phyloP scores from a whole-genome alignment of 257 asterid species.

The Nicotiana tomentosiformis region DNA sequence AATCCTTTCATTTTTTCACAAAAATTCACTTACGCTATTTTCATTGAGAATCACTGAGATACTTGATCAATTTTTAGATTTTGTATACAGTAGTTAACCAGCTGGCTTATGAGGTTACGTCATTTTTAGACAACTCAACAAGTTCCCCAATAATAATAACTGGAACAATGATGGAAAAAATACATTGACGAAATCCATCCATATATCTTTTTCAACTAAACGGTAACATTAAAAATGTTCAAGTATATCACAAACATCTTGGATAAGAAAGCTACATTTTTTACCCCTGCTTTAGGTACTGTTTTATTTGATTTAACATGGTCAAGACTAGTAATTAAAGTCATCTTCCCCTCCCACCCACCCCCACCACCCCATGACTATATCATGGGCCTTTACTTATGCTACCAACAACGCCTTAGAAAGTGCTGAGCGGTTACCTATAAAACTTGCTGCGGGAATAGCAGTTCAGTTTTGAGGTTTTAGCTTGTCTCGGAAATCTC shows the following conservation, averaged over 20 bases:
- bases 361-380: not conserved
- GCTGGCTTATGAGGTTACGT: too few relatives aligned
- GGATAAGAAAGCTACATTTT: not conserved
- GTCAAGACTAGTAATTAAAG: not conserved
- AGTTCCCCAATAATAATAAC: not conserved
- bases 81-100: too few relatives aligned
- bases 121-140: too few relatives aligned
- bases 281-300: not conserved
- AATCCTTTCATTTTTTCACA: too few relatives aligned
- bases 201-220: not conserved
- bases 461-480: not conserved
- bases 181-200: not conserved
- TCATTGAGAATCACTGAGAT: not conserved
- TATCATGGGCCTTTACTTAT: not conserved
- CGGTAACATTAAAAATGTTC: not conserved
- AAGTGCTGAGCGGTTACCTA: not conserved
- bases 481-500: not conserved
- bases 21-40: too few relatives aligned
- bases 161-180: not conserved
- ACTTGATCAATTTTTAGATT: too few relatives aligned
- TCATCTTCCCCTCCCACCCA: not conserved
- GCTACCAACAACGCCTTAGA: not conserved
- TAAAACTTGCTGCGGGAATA: not conserved
- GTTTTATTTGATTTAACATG: not conserved
- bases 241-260: too few relatives aligned